phyloP scores from a whole-genome alignment of 208 protist species.

The Endotrypanum monterogeii region DNA sequence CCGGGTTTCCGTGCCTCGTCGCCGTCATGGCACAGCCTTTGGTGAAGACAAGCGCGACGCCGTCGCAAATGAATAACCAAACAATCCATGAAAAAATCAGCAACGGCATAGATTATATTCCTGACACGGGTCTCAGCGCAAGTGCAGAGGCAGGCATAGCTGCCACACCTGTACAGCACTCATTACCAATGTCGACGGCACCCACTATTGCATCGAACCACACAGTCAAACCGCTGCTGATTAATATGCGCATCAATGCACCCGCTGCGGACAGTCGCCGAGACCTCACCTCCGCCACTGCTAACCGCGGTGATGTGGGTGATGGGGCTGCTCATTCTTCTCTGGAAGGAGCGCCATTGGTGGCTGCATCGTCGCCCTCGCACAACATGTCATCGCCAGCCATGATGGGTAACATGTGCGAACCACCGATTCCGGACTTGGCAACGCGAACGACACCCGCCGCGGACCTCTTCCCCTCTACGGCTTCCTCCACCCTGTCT shows the following conservation, averaged over 20 bases:
- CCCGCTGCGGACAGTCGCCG: not conserved
- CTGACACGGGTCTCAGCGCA: not conserved
- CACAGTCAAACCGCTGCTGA: not conserved
- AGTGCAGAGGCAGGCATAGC: not conserved
- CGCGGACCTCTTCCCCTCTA: not conserved
- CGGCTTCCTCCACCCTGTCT: not conserved
- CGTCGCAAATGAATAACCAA: not conserved
- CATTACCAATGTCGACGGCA: not conserved
- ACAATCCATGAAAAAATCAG: not conserved
- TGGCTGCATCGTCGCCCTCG: not conserved
- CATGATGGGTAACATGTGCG: not conserved
- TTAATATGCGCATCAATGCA: not conserved
- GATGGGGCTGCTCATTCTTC: not conserved
- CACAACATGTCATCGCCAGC: not conserved
- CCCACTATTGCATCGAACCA: not conserved
- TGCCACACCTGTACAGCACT: not conserved
- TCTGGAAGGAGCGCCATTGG: not conserved
- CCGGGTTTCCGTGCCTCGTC: slow-evolving; percentile 21
- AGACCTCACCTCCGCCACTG: not conserved
- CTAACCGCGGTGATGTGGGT: not conserved
- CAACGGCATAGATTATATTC: not conserved
- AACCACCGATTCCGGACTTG: not conserved
- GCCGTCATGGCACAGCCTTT: slow-evolving; percentile 8
- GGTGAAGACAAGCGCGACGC: not conserved
- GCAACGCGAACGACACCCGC: not conserved